Percentiles rank a stretch among this genome's conserved stretches.
Conservation (phyloP, 306 rosid species). For the Echinosophora koreensis region DNA sequence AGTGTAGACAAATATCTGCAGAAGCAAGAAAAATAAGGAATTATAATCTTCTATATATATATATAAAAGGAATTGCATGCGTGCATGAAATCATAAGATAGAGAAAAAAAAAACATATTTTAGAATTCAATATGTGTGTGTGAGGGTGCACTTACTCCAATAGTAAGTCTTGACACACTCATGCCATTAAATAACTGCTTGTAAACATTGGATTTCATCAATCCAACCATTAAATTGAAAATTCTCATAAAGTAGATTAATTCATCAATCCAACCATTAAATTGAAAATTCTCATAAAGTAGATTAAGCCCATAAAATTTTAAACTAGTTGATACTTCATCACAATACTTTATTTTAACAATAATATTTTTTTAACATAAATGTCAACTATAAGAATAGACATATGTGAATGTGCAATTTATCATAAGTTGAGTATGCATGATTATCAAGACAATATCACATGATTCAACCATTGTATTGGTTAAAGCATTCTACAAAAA, state of each 20-base stretch:
- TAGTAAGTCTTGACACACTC: neutral
- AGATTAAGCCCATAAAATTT: neutral
- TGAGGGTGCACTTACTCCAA: neutral
- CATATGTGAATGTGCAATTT: neutral
- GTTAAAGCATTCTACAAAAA: slow-evolving; percentile 20
- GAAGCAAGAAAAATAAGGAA: slow-evolving; percentile 47
- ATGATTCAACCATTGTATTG: neutral
- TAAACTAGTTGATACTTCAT: slow-evolving; percentile 2
- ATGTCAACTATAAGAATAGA: neutral
- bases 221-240: slow-evolving; percentile 11
- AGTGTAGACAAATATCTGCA: slow-evolving; percentile 83
- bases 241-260: neutral
- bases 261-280: slow-evolving; percentile 14
- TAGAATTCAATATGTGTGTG: slow-evolving; percentile 8
- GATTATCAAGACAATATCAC: neutral
- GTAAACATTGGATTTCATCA: slow-evolving; percentile 9
- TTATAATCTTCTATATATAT: neutral
- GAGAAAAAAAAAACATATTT: neutral
- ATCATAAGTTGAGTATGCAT: neutral
- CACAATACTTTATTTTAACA: neutral
- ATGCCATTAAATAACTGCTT: neutral
- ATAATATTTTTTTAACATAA: neutral
- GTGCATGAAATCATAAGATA: slow-evolving; percentile 35
- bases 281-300: neutral
- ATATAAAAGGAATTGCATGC: slow-evolving; percentile 39